These are phyloP conservation scores for Nannizziopsis arthrosporioides DNA, from an alignment of 2,329 filamentous ascomycete species.

Conservation along the genomic window DNA sequence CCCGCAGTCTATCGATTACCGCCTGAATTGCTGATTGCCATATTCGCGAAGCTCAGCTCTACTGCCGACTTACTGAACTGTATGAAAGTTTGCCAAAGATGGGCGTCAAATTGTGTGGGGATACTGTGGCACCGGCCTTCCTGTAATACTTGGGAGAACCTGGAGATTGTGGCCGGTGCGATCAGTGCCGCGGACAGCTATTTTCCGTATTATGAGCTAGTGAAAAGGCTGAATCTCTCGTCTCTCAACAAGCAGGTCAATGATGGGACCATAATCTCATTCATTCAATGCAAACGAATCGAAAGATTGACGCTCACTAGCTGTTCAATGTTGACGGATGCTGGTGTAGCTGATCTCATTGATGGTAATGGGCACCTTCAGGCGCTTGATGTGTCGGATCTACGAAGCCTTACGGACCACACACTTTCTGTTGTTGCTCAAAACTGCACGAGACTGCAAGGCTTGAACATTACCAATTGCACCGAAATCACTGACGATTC, in stretches of 20 bases:
- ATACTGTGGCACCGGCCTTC: conserved; percentile 89
- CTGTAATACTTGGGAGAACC: conserved; percentile 75
- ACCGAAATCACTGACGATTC: conserved; percentile 75
- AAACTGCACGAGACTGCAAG: conserved; percentile 76
- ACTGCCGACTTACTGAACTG: conserved; percentile 70
- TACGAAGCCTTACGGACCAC: conserved; percentile 67
- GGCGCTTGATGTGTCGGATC: conserved; percentile 77
- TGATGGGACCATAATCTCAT: conserved; percentile 76
- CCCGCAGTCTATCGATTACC: conserved; percentile 70
- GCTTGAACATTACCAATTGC: conserved; percentile 84
- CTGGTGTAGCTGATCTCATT: conserved; percentile 67
- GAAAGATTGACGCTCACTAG: conserved; percentile 88
- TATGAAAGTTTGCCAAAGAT: conserved; percentile 88
- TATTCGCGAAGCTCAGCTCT: conserved; percentile 72
- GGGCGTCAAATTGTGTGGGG: conserved; percentile 85
- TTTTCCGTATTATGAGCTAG: conserved; percentile 80
- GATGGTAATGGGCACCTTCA: conserved; percentile 68
- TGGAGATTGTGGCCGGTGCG: conserved; percentile 68
- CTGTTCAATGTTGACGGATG: conserved; percentile 74
- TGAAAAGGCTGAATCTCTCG: conserved; percentile 84
- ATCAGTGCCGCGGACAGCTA: conserved; percentile 61
- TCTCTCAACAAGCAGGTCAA: conserved; percentile 64
- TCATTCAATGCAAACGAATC: conserved; percentile 75
- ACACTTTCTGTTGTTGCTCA: conserved; percentile 67
- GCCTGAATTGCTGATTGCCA: conserved; percentile 85